Conservation (phyloP, 495 filamentous ascomycete species). For the Antarctomyces pellizariae region DNA sequence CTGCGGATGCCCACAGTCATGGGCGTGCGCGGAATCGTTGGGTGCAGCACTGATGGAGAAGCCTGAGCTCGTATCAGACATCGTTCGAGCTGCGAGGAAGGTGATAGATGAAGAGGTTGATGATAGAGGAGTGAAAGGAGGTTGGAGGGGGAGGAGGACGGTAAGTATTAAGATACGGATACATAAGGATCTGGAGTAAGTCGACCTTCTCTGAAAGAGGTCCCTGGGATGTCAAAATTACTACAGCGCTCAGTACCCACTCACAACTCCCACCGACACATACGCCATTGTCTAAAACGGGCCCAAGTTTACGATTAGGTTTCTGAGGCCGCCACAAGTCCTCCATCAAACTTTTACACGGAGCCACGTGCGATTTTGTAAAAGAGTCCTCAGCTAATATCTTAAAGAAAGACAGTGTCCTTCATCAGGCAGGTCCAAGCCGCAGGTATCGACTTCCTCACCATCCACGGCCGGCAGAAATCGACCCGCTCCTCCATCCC, state of each 20-base stretch:
- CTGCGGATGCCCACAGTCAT: slow-evolving; percentile 46
- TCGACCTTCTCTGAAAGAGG: too few species aligned
- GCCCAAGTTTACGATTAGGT: too few species aligned
- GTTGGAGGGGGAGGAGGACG: too few species aligned
- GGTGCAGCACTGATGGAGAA: slow-evolving; percentile 39
- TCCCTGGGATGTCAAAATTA: too few species aligned
- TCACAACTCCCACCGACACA: too few species aligned
- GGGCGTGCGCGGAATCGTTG: slow-evolving; percentile 37
- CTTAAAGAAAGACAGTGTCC: slow-evolving; percentile 22
- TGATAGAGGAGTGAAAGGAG: slow-evolving; percentile 21
- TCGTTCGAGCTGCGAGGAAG: slow-evolving; percentile 23
- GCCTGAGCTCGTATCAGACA: slow-evolving; percentile 31
- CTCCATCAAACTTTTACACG: too few species aligned
- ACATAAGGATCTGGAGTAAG: slow-evolving; percentile 34
- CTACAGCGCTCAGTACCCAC: too few species aligned
- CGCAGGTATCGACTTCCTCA: slow-evolving; percentile 31
- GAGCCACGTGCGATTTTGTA: too few species aligned
- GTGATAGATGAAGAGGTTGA: slow-evolving; percentile 26
- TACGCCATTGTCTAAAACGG: too few species aligned
- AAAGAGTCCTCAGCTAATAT: too few species aligned
- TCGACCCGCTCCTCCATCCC: slow-evolving; percentile 28
- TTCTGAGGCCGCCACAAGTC: too few species aligned
- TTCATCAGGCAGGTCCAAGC: slow-evolving; percentile 19
- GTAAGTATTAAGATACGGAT: slow-evolving; percentile 45
- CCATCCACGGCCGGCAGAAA: slow-evolving; percentile 36